Conservation (phyloP, 2,329 filamentous ascomycete species). For the Penicillium sp. region DNA sequence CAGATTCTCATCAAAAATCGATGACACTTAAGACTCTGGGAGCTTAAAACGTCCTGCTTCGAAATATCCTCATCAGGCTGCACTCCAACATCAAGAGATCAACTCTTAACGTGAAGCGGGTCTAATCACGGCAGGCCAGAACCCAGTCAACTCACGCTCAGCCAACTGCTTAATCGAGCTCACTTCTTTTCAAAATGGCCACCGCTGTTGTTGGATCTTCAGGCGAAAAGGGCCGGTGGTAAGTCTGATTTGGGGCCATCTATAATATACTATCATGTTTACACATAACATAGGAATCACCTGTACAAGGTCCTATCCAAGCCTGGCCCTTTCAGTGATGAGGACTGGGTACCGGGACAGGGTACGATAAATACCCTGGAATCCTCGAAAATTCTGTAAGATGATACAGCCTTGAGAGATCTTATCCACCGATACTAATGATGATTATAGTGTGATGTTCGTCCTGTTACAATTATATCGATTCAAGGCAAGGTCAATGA, state of each 20-base stretch:
- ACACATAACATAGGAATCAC: conserved; percentile 64
- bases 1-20: background rate
- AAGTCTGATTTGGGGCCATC: conserved; percentile 13
- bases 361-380: conserved; percentile 61
- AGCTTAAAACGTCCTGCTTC: too few species aligned
- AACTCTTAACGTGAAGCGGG: background rate
- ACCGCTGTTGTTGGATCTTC: background rate
- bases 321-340: conserved; percentile 78
- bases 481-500: background rate
- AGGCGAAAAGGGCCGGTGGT: conserved; percentile 13
- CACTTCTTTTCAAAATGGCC: background rate
- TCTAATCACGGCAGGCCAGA: background rate
- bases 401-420: background rate
- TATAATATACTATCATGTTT: background rate
- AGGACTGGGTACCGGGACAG: conserved; percentile 55
- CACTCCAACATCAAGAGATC: background rate
- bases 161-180: background rate
- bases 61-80: background rate
- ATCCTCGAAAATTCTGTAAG: conserved; percentile 73
- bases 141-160: background rate
- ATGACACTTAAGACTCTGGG: background rate
- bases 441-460: conserved; percentile 52
- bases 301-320: conserved; percentile 77
- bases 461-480: conserved; percentile 27
- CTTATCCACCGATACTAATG: conserved; percentile 21